A percentile compares a stretch with the other conserved stretches of the same genome.
These are phyloP conservation scores for Yarrowia sp. DNA, from an alignment of 805 yeast genomes.

Conservation along the genomic window DNA sequence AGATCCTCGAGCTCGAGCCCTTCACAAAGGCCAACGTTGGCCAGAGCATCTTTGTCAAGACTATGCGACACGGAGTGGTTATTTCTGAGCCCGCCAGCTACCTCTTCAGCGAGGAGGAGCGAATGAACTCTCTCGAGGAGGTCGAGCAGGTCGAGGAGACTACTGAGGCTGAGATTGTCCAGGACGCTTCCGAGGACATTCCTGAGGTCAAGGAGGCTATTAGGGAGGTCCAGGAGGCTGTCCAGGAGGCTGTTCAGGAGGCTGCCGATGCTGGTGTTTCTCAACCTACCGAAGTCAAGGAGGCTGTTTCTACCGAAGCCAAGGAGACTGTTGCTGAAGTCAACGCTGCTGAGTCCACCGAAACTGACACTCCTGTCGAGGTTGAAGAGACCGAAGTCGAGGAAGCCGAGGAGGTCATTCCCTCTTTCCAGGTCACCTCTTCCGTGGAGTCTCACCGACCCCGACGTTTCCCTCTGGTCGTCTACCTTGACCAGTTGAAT, in stretches of 20 bases:
- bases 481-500: slow-evolving; percentile 73
- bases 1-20: slow-evolving; percentile 39
- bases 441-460: not conserved
- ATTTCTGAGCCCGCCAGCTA: slow-evolving; percentile 17
- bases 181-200: not conserved
- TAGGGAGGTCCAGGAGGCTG: not conserved
- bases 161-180: not conserved
- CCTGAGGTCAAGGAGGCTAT: not conserved
- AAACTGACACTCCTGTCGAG: not conserved
- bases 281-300: no score
- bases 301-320: no score
- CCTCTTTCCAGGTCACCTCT: slow-evolving; percentile 8
- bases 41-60: slow-evolving; percentile 7
- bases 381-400: not conserved
- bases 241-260: not conserved
- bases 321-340: not conserved
- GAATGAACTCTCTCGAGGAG: slow-evolving; percentile 28
- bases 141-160: not conserved
- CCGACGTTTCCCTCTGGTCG: slow-evolving; percentile 55
- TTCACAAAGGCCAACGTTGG: slow-evolving; percentile 2
- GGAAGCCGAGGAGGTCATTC: not conserved
- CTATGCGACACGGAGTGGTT: slow-evolving; percentile 14
- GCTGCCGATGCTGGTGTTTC: no score
- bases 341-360: not conserved
- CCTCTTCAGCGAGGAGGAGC: slow-evolving; percentile 27